Percentiles rank a stretch among this genome's conserved stretches.
Conservation (phyloP, 2,329 filamentous ascomycete genomes). For the Trichoderma harzianum region DNA sequence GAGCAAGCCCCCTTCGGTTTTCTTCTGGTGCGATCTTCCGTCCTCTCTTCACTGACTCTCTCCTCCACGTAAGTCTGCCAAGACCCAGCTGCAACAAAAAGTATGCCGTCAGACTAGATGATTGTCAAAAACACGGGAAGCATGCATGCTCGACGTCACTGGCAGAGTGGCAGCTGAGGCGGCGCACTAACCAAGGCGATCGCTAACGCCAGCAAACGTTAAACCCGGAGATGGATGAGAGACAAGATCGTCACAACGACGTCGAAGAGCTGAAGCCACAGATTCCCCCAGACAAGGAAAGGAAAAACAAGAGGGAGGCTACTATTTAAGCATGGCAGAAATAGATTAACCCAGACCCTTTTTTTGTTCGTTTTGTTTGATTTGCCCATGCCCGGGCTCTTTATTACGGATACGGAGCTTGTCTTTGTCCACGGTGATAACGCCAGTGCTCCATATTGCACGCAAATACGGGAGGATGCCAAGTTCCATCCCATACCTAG, state of each 20-base stretch:
- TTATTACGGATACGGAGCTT: conserved; percentile 6
- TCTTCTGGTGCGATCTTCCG: background rate
- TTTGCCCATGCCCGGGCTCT: background rate
- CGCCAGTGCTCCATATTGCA: background rate
- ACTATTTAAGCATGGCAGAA: conserved; percentile 14
- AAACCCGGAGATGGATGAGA: conserved; percentile 12
- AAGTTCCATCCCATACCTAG: background rate
- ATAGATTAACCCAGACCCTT: background rate
- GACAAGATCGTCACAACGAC: conserved; percentile 20
- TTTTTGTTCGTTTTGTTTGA: background rate
- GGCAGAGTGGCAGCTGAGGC: conserved; percentile 11
- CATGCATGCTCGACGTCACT: conserved; percentile 18
- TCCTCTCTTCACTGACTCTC: background rate
- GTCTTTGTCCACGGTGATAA: background rate
- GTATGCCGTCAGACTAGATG: conserved; percentile 3
- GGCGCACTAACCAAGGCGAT: conserved; percentile 17
- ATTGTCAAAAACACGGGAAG: background rate
- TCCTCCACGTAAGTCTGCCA: conserved; percentile 12
- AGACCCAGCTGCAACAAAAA: background rate
- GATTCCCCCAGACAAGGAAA: background rate
- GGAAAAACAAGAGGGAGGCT: background rate
- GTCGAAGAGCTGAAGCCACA: conserved; percentile 9
- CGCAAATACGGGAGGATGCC: conserved; percentile 3
- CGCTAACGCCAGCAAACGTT: conserved; percentile 12
- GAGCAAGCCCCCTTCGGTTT: background rate